These are phyloP conservation scores for Xerocomellus chrysenteron DNA, from an alignment of 768 basidiomycete genomes.

Conservation along the genomic window DNA sequence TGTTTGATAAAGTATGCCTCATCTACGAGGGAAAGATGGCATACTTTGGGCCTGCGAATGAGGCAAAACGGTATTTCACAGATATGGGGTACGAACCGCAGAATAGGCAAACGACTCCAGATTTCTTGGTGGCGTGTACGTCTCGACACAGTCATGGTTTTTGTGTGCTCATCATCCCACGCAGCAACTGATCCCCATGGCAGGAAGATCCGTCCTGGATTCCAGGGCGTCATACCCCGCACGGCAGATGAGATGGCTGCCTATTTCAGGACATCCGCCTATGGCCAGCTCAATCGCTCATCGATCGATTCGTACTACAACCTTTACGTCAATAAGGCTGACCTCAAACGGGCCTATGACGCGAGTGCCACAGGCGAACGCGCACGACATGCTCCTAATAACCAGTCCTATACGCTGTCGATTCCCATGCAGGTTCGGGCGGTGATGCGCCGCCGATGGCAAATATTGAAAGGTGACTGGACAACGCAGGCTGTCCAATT, in stretches of 20 bases:
- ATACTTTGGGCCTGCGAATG: constrained; percentile 3
- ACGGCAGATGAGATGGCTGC: constrained; percentile 59
- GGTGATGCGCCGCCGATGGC: constrained; percentile 36
- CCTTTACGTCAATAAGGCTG: constrained; percentile 44
- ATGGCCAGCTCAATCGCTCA: constrained; percentile 41
- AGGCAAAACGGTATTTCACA: constrained; percentile 1
- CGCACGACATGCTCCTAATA: constrained; percentile 42
- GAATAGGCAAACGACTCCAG: constrained; percentile 57
- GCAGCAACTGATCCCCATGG: constrained; percentile 58
- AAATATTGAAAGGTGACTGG: too few relatives aligned
- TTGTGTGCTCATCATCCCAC: not conserved
- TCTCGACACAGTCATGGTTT: constrained; percentile 19
- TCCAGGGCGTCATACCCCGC: constrained; percentile 43
- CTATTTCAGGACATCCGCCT: constrained; percentile 42
- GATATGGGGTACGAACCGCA: constrained; percentile 44
- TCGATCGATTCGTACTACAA: constrained; percentile 47
- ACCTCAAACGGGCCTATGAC: constrained; percentile 44
- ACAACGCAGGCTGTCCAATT: too few relatives aligned
- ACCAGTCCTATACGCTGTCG: constrained; percentile 46
- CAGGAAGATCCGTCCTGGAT: constrained; percentile 47
- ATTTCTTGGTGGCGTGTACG: constrained; percentile 51
- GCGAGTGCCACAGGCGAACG: constrained; percentile 51
- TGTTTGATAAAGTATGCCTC: constrained; percentile 53
- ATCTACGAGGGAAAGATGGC: constrained; percentile 9
- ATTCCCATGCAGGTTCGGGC: constrained; percentile 44